Conservation (phyloP, 1,284 basidiomycete genomes). For the Tilletiaria anomala region DNA sequence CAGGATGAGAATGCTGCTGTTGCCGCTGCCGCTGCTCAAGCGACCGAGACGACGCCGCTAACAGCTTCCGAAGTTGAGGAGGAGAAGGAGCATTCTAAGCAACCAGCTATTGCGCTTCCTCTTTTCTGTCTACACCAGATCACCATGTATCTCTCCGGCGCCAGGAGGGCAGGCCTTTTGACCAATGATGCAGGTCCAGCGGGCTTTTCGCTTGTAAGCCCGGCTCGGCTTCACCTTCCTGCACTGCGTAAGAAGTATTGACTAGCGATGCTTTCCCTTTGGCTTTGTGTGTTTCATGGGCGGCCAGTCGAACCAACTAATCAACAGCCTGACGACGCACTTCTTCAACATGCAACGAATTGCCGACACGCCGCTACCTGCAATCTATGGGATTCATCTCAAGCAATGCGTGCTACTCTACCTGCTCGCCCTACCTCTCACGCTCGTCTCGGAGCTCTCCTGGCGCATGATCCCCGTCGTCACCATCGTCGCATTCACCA, state of each 20-base stretch:
- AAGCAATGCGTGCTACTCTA: slow-evolving; percentile 85
- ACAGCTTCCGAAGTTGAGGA: no score
- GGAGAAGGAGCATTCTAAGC: no score
- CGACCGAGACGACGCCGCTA: no score
- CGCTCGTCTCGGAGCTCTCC: slow-evolving; percentile 55
- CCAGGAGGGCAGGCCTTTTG: slow-evolving; percentile 8
- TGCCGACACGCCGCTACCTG: slow-evolving; percentile 9
- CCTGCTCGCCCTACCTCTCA: slow-evolving; percentile 69
- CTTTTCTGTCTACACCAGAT: slow-evolving; percentile 14
- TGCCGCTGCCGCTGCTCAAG: no score
- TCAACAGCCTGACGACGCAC: slow-evolving; percentile 60
- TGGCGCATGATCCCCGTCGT: slow-evolving; percentile 71
- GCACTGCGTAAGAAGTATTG: no score
- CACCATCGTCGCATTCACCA: slow-evolving; percentile 57
- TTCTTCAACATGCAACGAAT: slow-evolving; percentile 66
- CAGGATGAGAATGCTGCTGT: no score
- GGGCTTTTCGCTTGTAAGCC: no score
- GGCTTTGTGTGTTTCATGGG: no score
- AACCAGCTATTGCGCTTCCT: no score
- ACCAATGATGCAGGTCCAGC: slow-evolving; percentile 16
- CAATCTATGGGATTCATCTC: slow-evolving; percentile 61
- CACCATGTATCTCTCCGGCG: slow-evolving; percentile 9
- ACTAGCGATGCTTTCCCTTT: no score
- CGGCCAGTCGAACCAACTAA: slow-evolving; percentile 8
- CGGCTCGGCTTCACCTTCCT: no score